Evolutionary conservation across 768 basidiomycete species (phyloP).

Genomic region (Termitomyces titanicus): DNA sequence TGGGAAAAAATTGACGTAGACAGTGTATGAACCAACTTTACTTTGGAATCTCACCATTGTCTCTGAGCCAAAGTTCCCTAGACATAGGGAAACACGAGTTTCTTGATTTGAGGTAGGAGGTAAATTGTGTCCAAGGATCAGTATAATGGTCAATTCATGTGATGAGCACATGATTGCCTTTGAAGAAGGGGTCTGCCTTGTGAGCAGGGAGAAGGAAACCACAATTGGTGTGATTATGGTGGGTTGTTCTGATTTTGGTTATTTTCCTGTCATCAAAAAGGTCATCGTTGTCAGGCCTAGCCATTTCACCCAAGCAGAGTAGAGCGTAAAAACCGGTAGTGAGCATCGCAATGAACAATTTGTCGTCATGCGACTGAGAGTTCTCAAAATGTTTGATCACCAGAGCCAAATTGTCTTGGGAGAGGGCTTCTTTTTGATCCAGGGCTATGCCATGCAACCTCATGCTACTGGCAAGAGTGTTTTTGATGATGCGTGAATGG

Average conservation of each 20-base stretch:
- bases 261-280: not conserved
- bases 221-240: not conserved
- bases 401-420: not conserved
- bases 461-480: too few relatives aligned
- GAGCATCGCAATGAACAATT: slow-evolving; percentile 14
- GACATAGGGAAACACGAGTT: too few relatives aligned
- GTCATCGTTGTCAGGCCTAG: slow-evolving; percentile 13
- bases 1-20: not conserved
- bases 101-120: not conserved
- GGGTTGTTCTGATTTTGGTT: not conserved
- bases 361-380: not conserved
- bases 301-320: slow-evolving; percentile 24
- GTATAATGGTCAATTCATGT: not conserved
- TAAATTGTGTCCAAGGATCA: slow-evolving; percentile 1
- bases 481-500: too few relatives aligned
- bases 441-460: not conserved
- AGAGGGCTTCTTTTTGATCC: not conserved
- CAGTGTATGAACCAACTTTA: not conserved
- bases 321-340: slow-evolving; percentile 21
- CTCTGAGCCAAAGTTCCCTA: not conserved
- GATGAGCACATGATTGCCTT: slow-evolving; percentile 16
- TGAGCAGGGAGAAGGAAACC: slow-evolving; percentile 10
- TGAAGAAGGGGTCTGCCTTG: slow-evolving; percentile 19
- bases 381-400: not conserved
- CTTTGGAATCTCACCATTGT: not conserved